Percentiles rank a stretch among this genome's conserved stretches.
Evolutionary conservation across 2,329 filamentous ascomycete species (phyloP).

Genomic region (Talaromyces amestolkiae): DNA sequence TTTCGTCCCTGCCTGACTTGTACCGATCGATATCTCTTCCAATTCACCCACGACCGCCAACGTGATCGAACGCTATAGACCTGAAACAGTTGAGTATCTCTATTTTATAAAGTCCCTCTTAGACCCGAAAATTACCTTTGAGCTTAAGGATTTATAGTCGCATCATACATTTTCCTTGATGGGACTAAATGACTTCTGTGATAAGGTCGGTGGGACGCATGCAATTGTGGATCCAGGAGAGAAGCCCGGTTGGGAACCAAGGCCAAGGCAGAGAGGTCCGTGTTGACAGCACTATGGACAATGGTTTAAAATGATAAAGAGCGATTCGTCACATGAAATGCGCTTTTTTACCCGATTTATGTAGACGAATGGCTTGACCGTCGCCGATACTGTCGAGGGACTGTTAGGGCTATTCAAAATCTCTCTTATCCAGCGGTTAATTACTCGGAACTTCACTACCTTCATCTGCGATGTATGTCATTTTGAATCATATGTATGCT

Average conservation of each 20-base stretch:
- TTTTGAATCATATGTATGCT: no score
- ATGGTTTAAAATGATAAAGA: conserved; percentile 1
- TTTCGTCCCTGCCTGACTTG: neutral
- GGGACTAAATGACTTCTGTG: neutral
- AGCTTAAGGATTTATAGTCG: neutral
- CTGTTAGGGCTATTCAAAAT: no score
- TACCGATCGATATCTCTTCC: neutral
- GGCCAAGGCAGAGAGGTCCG: neutral
- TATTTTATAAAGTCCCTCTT: neutral
- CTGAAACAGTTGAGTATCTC: neutral
- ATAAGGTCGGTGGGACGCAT: neutral
- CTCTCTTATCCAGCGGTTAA: no score
- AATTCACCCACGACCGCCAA: neutral
- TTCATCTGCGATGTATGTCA: no score
- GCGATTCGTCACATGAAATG: neutral
- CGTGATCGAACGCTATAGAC: neutral
- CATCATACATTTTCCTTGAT: neutral
- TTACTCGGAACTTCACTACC: no score
- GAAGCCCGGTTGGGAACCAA: no score
- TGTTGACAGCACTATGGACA: neutral
- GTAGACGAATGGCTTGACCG: neutral
- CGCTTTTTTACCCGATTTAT: conserved; percentile 4
- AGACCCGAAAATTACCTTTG: neutral
- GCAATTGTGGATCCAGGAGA: neutral
- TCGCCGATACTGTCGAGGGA: neutral